Evolutionary conservation across 352 stramenopile genomes (phyloP), one percentile per base, ranked within the genome.

Genomic region (Phytophthora quininea): DNA sequence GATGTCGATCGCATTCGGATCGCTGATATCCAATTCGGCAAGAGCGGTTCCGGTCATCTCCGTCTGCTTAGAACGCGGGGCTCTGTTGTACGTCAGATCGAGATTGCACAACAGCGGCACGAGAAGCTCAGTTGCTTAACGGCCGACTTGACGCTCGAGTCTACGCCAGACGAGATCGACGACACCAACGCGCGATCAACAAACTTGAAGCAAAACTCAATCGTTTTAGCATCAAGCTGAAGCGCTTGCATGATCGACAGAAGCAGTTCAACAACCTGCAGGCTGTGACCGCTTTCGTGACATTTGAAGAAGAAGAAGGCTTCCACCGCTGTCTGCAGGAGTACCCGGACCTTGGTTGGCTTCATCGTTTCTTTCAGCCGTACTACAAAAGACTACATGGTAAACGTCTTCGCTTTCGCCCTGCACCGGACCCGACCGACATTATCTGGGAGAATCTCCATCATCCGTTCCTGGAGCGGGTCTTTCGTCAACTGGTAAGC

Each of bases 401-500:
- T 67, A 93, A 92, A 73, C 77, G 87, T 1, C 73, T 95, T 45
- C 81, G 74, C 14, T 93, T 95, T 57, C 74, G 76, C 0, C 79
- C 82, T 2, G 87, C 87, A 3, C 87, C 87, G 0, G 84, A 95
- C 46, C 87, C 87, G n/a, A 91, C 82, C 8, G 87, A 95, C 53
- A 91, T 95, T 33, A 84, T 93, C 31, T 95, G 87, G 87, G 85
- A 92, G 66, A 93, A 95, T 61, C 65, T 95, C 5, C 85, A 93
- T 54, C 71, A 92, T 42, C 58, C 87, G 11, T 88, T 79, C 66
- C 53, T 81, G 31, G 80, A 86, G 37, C 81, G 87, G 4, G 10
- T 89, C 29, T 63, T 91, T 8, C 83, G 87, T n/a, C 81, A 92
- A 71, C 10, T 86, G 45, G 83, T 91, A 67, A 24, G 19, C 12